Base-by-base conservation (phyloP, 148 eudicot genomes). In the Rheum nobile region DNA sequence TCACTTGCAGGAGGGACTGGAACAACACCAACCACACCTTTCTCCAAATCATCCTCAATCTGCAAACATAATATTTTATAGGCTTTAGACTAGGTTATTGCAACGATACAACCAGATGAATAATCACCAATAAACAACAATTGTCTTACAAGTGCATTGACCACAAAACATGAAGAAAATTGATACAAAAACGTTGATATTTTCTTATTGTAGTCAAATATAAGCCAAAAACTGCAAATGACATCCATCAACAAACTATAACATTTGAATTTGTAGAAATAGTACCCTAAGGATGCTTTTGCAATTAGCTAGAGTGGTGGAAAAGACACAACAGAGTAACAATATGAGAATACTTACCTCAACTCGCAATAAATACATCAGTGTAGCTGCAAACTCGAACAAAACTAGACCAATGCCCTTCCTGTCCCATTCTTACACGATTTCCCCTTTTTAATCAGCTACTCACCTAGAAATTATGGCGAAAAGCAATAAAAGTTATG, bases 41-140 rank as follows among this genome's bases (percentile, higher is more conserved):
- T 83, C 71, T 80, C 75, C 57, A 95, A 77, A 82, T 91, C 98
- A 80, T 83, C 89, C 72, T 95, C 67, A 55, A 88, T 86, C 98
- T 95, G 89, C 72, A 77, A 76, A 34, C 28, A 24, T 11, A 1
- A 6, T 1, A 6, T 4, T 29, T 46, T 32, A 50, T 46, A 24
- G 35, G 5, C 13, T 63, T 63, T 32, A 63, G 38, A 65, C 22
- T 32, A 1, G 16, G n/a, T 21, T 54, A 22, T 21, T 28, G 10
- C 65, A 48, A 16, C 21, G 6, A 48, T 4, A 16, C 6, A 48
- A 1, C n/a, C n/a, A n/a, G n/a, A n/a, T n/a, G n/a, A n/a, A n/a
- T n/a, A n/a, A n/a, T n/a, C n/a, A 48, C 54, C 54, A 48, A 47
- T 14, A 17, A 48, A 48, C 7, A 16, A 4, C n/a, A 21, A 48